Evolutionary conservation across 208 protist species (phyloP).

Genomic region (Blastocrithidia nonstop): DNA sequence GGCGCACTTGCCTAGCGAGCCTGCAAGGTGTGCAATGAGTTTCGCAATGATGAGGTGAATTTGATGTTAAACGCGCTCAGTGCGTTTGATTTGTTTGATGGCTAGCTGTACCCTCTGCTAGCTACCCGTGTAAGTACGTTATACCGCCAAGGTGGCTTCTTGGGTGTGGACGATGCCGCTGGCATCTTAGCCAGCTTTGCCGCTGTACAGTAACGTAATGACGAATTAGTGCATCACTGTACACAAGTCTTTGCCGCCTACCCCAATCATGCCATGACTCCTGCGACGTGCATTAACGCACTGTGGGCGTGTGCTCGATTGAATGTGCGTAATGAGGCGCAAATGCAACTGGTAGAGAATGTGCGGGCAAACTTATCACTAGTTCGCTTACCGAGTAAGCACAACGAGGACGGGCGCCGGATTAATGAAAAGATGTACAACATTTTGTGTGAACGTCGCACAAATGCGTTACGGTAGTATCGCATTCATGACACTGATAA

Average conservation of each 20-base stretch:
- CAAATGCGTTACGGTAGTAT: slow-evolving; percentile 2
- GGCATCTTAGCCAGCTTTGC: slow-evolving; percentile 71
- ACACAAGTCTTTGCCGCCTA: slow-evolving; percentile 40
- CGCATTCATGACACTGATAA: not conserved
- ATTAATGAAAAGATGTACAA: slow-evolving; percentile 6
- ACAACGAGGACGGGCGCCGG: not conserved
- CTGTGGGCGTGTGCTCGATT: slow-evolving; percentile 64
- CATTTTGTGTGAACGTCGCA: slow-evolving; percentile 19
- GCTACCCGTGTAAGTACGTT: slow-evolving; percentile 47
- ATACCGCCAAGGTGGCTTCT: slow-evolving; percentile 31
- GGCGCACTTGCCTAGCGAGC: slow-evolving; percentile 75
- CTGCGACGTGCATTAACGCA: slow-evolving; percentile 27
- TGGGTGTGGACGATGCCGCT: slow-evolving; percentile 48
- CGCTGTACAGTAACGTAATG: slow-evolving; percentile 71
- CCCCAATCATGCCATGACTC: slow-evolving; percentile 16
- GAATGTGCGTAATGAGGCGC: slow-evolving; percentile 70
- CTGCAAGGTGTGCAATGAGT: slow-evolving; percentile 56
- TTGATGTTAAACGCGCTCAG: slow-evolving; percentile 51
- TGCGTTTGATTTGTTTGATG: slow-evolving; percentile 81
- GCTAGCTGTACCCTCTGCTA: slow-evolving; percentile 78
- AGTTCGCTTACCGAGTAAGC: slow-evolving; percentile 5
- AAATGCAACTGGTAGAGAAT: slow-evolving; percentile 40
- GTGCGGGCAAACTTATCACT: slow-evolving; percentile 15
- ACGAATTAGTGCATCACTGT: slow-evolving; percentile 68
- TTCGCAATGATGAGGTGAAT: slow-evolving; percentile 63